phyloP scores from a whole-genome alignment of 129 eudicot genomes.

The carrot (Daucus carota) region DH1_v3.0 NC_030388.2:9071001-9071500 shows the following conservation, averaged over 20 bases:
- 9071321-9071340: not conserved
- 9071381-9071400: too few species aligned
- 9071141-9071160: not conserved
- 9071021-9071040: constrained; percentile 93
- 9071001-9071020: constrained; percentile 95
- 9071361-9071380: not conserved
- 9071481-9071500: too few species aligned
- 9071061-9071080: constrained; percentile 84
- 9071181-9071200: constrained; percentile 11
- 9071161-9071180: constrained; percentile 3
- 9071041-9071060: constrained; percentile 62
- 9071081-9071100: constrained; percentile 77
- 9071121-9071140: constrained; percentile 61
- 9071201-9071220: constrained; percentile 13
- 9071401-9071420: too few species aligned
- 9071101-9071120: constrained; percentile 69
- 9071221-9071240: not conserved
- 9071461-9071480: too few species aligned
- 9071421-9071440: too few species aligned
- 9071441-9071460: too few species aligned
- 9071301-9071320: not conserved
- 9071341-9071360: not conserved
- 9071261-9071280: not conserved
- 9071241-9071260: not conserved
- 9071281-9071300: not conserved